Base-by-base conservation (phyloP, 2,329 filamentous ascomycete genomes). In the Hysterium pulicare region DNA sequence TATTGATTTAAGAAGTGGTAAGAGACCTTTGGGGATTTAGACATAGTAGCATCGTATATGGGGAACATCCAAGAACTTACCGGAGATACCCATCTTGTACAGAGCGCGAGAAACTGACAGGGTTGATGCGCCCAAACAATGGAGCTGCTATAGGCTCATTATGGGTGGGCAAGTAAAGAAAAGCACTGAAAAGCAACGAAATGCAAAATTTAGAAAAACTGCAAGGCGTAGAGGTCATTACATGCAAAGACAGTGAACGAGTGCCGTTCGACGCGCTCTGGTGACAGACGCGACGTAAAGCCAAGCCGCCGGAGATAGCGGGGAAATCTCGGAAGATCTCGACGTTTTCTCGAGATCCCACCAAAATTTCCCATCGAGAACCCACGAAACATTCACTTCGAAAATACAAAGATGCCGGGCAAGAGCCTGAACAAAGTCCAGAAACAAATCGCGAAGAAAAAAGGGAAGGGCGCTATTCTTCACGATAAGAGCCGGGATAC, bases 1-100 rank as follows among this genome's bases (percentile, higher is more conserved):
- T 41, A 98, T 97, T 34, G 93, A 97, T 70, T 97, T 97, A 47
- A 98, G 82, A 46, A 97, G 77, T 28, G 89, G 89, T 24, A 97
- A 78, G 41, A 98, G 81, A 33, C 93, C 91, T 90, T 47, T n/a
- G 5, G 17, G 10, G 9, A 21, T 44, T 65, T 42, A 65, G 57
- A 11, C 40, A 38, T 40, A 33, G 43, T 23, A 38, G 28, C 33
- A 28, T 39, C 40, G 19, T 34, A 67, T 52, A 33, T 17, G 26
- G 44, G 22, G 23, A 2, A 41, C 19, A 41, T 50, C 19, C 16
- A 31, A 26, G n/a, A n/a, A 45, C 57, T 11, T 41, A 67, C 67
- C 67, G 28, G 64, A 64, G 45, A 70, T 69, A 45, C 67, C 67
- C 67, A 70, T 70, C 21, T 50, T 62, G 51, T 28, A 46, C 41